Percentiles rank a stretch among this genome's conserved stretches.
phyloP scores from a whole-genome alignment of 805 yeast genomes.

The Hemisphaericaspora nanyangensis region DNA sequence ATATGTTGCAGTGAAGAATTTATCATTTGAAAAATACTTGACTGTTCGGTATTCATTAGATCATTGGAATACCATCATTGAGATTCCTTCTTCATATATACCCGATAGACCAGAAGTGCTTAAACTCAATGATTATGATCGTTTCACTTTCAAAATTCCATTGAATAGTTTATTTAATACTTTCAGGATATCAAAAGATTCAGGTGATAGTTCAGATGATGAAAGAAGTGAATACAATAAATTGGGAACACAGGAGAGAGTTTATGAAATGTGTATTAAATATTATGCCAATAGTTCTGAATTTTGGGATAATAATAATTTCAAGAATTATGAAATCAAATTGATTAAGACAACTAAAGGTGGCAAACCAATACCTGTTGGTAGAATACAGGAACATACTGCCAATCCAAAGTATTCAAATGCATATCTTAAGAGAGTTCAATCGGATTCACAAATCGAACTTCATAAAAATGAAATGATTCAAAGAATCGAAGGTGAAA shows the following conservation, averaged over 20 bases:
- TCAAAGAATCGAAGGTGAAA: neutral
- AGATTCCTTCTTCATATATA: constrained; percentile 59
- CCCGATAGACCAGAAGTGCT: constrained; percentile 52
- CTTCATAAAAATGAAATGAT: constrained; percentile 5
- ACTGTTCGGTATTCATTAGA: constrained; percentile 73
- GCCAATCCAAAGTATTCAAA: constrained; percentile 36
- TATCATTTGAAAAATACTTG: constrained; percentile 65
- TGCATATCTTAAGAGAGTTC: constrained; percentile 31
- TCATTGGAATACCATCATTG: constrained; percentile 72
- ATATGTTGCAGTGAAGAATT: constrained; percentile 72
- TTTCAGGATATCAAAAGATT: constrained; percentile 12
- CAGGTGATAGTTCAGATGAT: constrained; percentile 4
- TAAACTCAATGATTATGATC: constrained; percentile 54
- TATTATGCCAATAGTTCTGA: constrained; percentile 48
- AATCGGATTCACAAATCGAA: constrained; percentile 23
- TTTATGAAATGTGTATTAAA: constrained; percentile 51
- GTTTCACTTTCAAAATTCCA: constrained; percentile 65
- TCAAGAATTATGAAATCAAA: constrained; percentile 53
- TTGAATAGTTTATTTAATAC: constrained; percentile 40
- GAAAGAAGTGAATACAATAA: neutral
- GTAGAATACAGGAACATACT: constrained; percentile 16
- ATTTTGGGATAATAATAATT: constrained; percentile 75
- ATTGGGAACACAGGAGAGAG: constrained; percentile 12
- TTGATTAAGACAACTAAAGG: constrained; percentile 26
- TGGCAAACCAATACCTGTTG: neutral